Conservation (phyloP, 805 yeast genomes). For the Nematodospora valgi region DNA sequence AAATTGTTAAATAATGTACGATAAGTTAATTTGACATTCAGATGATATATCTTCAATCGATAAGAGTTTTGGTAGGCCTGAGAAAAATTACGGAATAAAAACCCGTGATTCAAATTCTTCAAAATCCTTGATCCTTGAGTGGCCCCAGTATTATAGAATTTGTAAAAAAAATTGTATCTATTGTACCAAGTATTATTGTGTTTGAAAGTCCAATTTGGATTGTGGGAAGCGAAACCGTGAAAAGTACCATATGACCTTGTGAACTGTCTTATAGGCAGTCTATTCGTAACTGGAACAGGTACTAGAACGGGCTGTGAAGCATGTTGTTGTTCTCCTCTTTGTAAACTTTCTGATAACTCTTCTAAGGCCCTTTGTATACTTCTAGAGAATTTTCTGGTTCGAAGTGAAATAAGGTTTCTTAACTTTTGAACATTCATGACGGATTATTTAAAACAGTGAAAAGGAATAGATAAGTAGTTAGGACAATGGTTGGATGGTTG, state of each 20-base stretch:
- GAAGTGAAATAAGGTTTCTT: constrained; percentile 43
- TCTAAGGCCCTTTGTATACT: constrained; percentile 46
- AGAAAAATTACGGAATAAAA: constrained; percentile 22
- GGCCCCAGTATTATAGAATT: constrained; percentile 2
- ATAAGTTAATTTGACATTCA: constrained; percentile 18
- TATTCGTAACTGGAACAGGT: constrained; percentile 29
- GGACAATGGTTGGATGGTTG: too few species aligned
- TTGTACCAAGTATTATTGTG: constrained; percentile 14
- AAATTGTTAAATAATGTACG: constrained; percentile 15
- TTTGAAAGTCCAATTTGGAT: not conserved
- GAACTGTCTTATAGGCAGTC: constrained; percentile 2
- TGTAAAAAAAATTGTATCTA: constrained; percentile 7
- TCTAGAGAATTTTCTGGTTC: constrained; percentile 43
- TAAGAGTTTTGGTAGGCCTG: constrained; percentile 18
- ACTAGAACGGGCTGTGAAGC: constrained; percentile 31
- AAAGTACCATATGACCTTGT: constrained; percentile 2
- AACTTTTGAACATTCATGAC: constrained; percentile 18
- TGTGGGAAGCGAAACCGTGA: not conserved
- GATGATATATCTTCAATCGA: constrained; percentile 17
- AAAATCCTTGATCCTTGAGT: constrained; percentile 6
- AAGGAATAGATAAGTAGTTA: too few species aligned
- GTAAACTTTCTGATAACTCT: constrained; percentile 40
- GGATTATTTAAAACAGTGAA: too few species aligned
- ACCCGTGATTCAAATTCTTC: constrained; percentile 11
- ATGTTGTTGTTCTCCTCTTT: constrained; percentile 22